Evolutionary conservation across 306 rosid species (phyloP).

Genomic region (Corylus americana): DNA sequence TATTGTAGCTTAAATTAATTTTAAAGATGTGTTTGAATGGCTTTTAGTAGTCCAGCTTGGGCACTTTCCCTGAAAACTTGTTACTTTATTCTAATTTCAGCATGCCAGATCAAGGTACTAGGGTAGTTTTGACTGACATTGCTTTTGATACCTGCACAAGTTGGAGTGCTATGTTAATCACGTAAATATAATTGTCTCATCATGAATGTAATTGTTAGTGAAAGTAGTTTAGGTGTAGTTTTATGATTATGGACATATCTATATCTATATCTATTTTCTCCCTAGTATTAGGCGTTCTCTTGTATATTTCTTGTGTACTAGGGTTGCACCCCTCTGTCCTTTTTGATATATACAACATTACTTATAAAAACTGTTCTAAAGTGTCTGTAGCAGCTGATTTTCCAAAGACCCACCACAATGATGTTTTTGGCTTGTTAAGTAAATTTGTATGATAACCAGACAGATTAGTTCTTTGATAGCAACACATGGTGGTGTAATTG

Average conservation of each 20-base stretch:
- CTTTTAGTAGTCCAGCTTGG: neutral
- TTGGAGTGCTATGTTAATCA: neutral
- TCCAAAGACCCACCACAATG: neutral
- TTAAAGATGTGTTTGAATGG: neutral
- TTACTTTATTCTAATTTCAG: neutral
- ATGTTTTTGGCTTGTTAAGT: neutral
- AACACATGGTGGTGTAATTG: neutral
- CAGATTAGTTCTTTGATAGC: neutral
- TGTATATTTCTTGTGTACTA: too few relatives aligned
- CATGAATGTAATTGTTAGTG: neutral
- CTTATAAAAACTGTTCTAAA: neutral
- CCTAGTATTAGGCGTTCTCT: too few relatives aligned
- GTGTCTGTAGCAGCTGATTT: neutral
- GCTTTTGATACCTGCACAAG: neutral
- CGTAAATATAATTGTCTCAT: neutral
- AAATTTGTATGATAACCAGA: neutral
- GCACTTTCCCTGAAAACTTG: neutral
- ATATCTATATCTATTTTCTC: neutral
- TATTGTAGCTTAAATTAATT: neutral
- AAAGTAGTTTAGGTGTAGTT: neutral
- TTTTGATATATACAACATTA: too few relatives aligned
- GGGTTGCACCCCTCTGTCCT: too few relatives aligned
- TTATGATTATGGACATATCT: neutral
- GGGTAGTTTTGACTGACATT: neutral
- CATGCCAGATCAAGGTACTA: neutral